Conservation (phyloP, 2,329 filamentous ascomycete species). For the Ophiostoma pallidulum region DNA sequence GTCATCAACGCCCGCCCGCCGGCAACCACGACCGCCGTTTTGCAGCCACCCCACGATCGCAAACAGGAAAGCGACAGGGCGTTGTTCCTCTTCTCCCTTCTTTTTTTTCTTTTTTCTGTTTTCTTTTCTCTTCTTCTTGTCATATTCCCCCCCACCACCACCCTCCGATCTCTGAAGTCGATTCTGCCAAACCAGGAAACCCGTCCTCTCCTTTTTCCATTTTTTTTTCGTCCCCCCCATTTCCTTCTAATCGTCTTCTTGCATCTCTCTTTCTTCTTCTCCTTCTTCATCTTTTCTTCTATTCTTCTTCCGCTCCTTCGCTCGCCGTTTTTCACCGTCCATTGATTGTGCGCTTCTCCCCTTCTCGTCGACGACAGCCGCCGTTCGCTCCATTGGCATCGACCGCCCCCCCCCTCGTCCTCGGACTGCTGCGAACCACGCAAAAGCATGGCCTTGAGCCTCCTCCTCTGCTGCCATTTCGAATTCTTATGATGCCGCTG, state of each 20-base stretch:
- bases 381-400: too few relatives aligned
- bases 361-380: neutral
- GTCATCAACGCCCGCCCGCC: neutral
- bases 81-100: neutral
- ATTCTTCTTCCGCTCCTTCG: neutral
- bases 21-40: neutral
- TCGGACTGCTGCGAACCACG: slow-evolving; percentile 8
- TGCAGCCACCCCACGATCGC: neutral
- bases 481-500: slow-evolving; percentile 5
- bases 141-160: neutral
- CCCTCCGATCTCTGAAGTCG: neutral
- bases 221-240: neutral
- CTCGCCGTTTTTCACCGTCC: slow-evolving; percentile 1
- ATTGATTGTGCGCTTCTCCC: slow-evolving; percentile 1
- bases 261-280: neutral
- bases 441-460: slow-evolving; percentile 10
- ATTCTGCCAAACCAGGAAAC: too few relatives aligned
- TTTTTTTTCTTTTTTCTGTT: neutral
- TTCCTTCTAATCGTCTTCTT: neutral
- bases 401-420: neutral
- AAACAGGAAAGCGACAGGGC: slow-evolving; percentile 1
- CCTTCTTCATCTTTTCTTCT: neutral
- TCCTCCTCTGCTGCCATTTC: slow-evolving; percentile 1
- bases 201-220: too few relatives aligned
- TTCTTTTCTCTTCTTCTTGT: neutral